A percentile compares a stretch with the other conserved stretches of the same genome.
These are phyloP conservation scores for Aspergillus aculeatus DNA, from an alignment of 2,329 filamentous ascomycete species.

Conservation along the genomic window DNA sequence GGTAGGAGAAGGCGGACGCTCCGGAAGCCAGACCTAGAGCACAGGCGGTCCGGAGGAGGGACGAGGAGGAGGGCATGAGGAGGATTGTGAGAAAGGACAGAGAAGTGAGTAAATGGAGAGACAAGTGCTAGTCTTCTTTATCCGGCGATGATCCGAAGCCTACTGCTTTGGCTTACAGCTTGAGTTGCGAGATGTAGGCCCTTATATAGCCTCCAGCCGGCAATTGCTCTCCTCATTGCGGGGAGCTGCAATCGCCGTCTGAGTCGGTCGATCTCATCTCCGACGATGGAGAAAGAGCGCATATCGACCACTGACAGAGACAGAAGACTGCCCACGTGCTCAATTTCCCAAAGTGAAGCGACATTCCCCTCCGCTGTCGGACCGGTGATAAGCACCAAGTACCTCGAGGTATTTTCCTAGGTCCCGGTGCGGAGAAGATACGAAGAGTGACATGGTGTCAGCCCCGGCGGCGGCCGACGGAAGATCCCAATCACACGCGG, in stretches of 20 bases:
- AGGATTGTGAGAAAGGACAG: neutral
- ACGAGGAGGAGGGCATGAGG: neutral
- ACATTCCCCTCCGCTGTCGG: neutral
- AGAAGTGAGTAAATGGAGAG: neutral
- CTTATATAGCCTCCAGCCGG: neutral
- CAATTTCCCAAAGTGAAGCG: slow-evolving; percentile 1
- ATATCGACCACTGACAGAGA: neutral
- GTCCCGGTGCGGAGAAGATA: neutral
- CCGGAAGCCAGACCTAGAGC: neutral
- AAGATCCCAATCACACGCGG: neutral
- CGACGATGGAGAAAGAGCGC: neutral
- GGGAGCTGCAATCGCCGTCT: neutral
- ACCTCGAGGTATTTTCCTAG: neutral
- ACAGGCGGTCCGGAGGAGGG: neutral
- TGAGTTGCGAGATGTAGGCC: neutral
- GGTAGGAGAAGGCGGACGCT: slow-evolving; percentile 2
- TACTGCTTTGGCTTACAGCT: neutral
- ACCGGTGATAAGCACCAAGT: neutral
- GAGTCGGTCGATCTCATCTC: neutral
- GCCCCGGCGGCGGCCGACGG: neutral
- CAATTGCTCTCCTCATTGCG: neutral
- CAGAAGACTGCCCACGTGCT: neutral
- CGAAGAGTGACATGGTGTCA: neutral
- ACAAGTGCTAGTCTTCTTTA: neutral
- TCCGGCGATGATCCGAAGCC: neutral